A percentile compares a stretch with the other conserved stretches of the same genome.
Evolutionary conservation across 768 basidiomycete genomes (phyloP).

Genomic region (Boletus insuetus): DNA sequence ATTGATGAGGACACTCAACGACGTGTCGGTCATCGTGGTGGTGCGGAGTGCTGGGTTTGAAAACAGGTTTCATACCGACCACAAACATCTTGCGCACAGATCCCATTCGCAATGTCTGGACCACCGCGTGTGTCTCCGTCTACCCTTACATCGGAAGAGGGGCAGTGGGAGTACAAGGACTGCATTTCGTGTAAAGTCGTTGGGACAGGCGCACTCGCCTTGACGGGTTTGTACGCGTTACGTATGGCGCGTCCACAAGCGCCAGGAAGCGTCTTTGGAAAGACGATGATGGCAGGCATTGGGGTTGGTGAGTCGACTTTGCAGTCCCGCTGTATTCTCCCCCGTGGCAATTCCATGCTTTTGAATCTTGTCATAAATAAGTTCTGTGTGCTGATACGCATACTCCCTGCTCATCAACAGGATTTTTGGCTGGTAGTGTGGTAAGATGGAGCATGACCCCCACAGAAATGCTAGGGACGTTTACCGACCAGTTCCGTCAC

Average conservation of each 20-base stretch:
- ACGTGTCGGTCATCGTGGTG: too few relatives aligned
- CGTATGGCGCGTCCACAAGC: constrained; percentile 60
- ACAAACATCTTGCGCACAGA: too few relatives aligned
- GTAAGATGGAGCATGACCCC: constrained; percentile 31
- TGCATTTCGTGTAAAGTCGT: constrained; percentile 71
- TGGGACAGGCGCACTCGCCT: constrained; percentile 60
- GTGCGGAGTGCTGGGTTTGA: too few relatives aligned
- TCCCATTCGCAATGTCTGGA: constrained; percentile 13
- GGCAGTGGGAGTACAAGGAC: constrained; percentile 38
- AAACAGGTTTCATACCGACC: too few relatives aligned
- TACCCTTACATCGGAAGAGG: constrained; percentile 1
- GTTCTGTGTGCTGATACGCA: constrained; percentile 7
- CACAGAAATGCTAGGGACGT: constrained; percentile 19
- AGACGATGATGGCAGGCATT: constrained; percentile 57
- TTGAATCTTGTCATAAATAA: background rate
- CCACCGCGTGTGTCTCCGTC: constrained; percentile 10
- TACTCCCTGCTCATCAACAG: constrained; percentile 3
- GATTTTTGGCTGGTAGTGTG: constrained; percentile 30
- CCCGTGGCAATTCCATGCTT: background rate
- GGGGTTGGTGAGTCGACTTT: constrained; percentile 51
- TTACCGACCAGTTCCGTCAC: constrained; percentile 11
- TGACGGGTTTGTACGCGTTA: constrained; percentile 66
- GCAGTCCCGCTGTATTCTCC: background rate
- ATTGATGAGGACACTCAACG: constrained; percentile 48
- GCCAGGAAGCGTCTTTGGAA: constrained; percentile 59